Evolutionary conservation across 352 stramenopile genomes (phyloP).

Genomic region (Blastocystis hominis): DNA sequence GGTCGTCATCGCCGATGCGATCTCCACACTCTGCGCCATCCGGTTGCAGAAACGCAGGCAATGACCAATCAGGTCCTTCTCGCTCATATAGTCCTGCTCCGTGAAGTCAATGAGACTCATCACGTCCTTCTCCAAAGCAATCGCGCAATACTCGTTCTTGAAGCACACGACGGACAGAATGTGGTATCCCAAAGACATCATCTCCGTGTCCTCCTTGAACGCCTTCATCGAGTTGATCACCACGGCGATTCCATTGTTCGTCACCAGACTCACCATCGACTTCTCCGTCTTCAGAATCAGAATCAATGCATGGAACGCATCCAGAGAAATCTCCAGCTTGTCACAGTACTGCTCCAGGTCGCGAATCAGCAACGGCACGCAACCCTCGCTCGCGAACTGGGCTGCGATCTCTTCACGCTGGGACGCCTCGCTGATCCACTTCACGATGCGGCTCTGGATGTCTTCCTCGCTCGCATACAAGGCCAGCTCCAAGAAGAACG

Average conservation of each 20-base stretch:
- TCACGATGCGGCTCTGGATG: slow-evolving; percentile 10
- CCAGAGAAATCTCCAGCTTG: background rate
- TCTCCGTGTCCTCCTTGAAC: background rate
- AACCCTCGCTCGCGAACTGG: slow-evolving; percentile 23
- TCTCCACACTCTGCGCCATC: slow-evolving; percentile 6
- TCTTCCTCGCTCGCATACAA: background rate
- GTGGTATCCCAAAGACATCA: background rate
- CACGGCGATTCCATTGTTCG: background rate
- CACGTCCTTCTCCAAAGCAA: slow-evolving; percentile 15
- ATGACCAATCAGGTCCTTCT: background rate
- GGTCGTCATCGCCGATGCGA: slow-evolving; percentile 26
- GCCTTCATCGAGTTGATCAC: slow-evolving; percentile 11
- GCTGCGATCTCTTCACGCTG: background rate
- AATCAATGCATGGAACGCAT: background rate
- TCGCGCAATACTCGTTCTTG: background rate
- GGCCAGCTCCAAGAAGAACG: slow-evolving; percentile 30
- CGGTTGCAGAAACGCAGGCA: slow-evolving; percentile 42
- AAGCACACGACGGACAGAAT: slow-evolving; percentile 12
- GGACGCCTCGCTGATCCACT: background rate
- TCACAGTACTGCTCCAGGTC: background rate
- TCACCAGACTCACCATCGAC: background rate
- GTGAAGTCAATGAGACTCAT: background rate
- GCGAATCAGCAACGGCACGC: slow-evolving; percentile 26
- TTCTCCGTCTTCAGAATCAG: background rate
- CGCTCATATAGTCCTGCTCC: slow-evolving; percentile 2